A percentile compares a stretch with the other conserved stretches of the same genome.
Conservation (phyloP, 176 grass and related monocot species). For the Eragrostis curvula region DNA sequence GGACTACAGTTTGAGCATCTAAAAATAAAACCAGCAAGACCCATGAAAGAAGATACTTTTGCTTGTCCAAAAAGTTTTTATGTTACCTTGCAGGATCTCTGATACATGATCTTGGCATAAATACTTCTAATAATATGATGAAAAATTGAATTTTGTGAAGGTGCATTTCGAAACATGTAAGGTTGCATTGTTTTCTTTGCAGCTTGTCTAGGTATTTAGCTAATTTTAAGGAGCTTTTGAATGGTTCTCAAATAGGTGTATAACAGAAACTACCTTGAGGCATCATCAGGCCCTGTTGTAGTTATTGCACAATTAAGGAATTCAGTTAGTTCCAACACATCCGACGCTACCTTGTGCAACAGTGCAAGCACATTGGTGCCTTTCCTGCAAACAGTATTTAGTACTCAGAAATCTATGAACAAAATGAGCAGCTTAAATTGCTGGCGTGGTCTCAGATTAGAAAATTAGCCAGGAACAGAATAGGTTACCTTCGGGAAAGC, state of each 20-base stretch:
- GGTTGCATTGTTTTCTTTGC: neutral
- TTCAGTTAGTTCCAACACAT: slow-evolving; percentile 81
- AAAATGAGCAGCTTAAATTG: slow-evolving; percentile 26
- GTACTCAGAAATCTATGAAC: slow-evolving; percentile 12
- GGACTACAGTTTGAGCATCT: neutral
- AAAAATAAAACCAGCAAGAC: slow-evolving; percentile 1
- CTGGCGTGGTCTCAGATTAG: slow-evolving; percentile 12
- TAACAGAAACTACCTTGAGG: slow-evolving; percentile 50
- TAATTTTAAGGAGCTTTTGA: slow-evolving; percentile 10
- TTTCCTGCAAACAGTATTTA: slow-evolving; percentile 64
- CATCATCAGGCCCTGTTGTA: slow-evolving; percentile 47
- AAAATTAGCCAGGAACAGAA: slow-evolving; percentile 14
- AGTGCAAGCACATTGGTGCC: slow-evolving; percentile 65
- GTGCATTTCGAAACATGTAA: neutral
- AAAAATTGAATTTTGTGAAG: neutral
- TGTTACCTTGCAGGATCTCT: neutral
- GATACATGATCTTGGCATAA: slow-evolving; percentile 3
- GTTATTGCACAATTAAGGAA: slow-evolving; percentile 74
- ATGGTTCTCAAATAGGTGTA: slow-evolving; percentile 26
- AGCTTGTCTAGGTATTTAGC: neutral
- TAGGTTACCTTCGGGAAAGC: slow-evolving; percentile 78
- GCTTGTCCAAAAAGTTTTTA: neutral
- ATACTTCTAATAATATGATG: neutral
- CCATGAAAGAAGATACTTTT: neutral
- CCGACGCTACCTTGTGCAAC: slow-evolving; percentile 75